phyloP scores from a whole-genome alignment of 768 basidiomycete genomes.

The Russula ochroleuca region DNA sequence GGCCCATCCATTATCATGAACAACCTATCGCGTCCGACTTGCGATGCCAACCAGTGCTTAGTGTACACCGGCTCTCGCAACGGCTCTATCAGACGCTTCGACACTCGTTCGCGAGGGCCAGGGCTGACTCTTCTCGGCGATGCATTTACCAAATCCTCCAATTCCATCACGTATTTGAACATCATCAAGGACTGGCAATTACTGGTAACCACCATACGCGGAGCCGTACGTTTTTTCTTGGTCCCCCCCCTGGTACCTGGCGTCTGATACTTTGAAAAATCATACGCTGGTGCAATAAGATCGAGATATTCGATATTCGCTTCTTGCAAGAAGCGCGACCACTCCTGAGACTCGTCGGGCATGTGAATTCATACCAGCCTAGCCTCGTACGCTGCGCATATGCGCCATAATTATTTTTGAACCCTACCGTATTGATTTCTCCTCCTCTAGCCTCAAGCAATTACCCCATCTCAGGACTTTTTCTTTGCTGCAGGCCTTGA shows the following conservation, averaged over 20 bases:
- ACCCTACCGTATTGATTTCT: neutral
- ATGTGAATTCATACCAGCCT: slow-evolving; percentile 51
- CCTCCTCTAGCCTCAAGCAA: slow-evolving; percentile 49
- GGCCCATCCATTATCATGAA: slow-evolving; percentile 17
- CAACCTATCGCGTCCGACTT: neutral
- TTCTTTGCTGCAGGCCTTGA: slow-evolving; percentile 72
- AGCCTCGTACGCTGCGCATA: slow-evolving; percentile 45
- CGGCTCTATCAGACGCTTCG: slow-evolving; percentile 55
- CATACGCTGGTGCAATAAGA: slow-evolving; percentile 36
- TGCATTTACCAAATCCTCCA: slow-evolving; percentile 35
- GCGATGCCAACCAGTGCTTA: slow-evolving; percentile 15
- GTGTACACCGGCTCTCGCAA: slow-evolving; percentile 42
- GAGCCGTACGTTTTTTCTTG: slow-evolving; percentile 43
- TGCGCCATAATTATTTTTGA: neutral
- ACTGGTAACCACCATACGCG: slow-evolving; percentile 55
- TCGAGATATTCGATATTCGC: slow-evolving; percentile 60
- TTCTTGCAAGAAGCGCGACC: slow-evolving; percentile 46
- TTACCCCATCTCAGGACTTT: slow-evolving; percentile 53
- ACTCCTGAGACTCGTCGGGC: slow-evolving; percentile 46
- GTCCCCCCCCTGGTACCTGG: neutral
- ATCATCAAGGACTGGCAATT: slow-evolving; percentile 49
- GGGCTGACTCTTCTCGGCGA: slow-evolving; percentile 42
- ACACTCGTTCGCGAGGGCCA: slow-evolving; percentile 35
- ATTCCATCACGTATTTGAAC: slow-evolving; percentile 53
- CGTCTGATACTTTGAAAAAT: slow-evolving; percentile 1